Evolutionary conservation across 306 rosid genomes (phyloP), one percentile per base, ranked within the genome.

Genomic region (Medicago lupulina): DNA sequence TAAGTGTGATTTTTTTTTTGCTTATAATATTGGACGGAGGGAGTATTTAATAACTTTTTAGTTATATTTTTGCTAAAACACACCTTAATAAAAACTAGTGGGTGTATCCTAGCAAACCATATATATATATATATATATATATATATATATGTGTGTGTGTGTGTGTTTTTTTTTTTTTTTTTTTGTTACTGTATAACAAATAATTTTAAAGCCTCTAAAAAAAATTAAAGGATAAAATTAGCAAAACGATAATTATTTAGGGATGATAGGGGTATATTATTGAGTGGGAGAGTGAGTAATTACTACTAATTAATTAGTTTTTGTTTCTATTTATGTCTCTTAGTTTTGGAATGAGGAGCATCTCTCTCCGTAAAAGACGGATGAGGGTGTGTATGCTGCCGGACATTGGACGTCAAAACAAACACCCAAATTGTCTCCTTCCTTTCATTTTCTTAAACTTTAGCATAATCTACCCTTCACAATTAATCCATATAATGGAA

Each of bases 371-470:
- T 7, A 80, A 87, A 90, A 86, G 83, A 71, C 92, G 96, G 96
- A 84, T 21, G 70, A 65, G 64, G 87, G 79, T 60, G 79, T 60
- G 80, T 70, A 73, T 47, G 90, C 83, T 86, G 92, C 87, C 93
- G 89, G 89, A 88, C 87, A 84, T 67, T 81, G 80, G 71, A 93
- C 98, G 96, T 82, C 80, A 79, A 73, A 80, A 66, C 81, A 79
- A 74, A 67, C 38, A 65, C 50, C 78, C 59, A 53, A 80, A 71
- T 66, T 73, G 82, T 72, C 57, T 60, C 63, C 51, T 58, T 74
- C 78, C 53, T 61, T 70, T 36, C 36, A 71, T 71, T 74, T 58
- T 70, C 83, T 73, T 61, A 10, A 38, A 64, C 70, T 38, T 66
- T 67, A n/a, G 53, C 70, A 69, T 18, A 9, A 5, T 55, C 71